Percentiles rank a stretch among this genome's conserved stretches.
phyloP scores from a whole-genome alignment of 2,329 filamentous ascomycete genomes.

The Colletotrichum liriopes region DNA sequence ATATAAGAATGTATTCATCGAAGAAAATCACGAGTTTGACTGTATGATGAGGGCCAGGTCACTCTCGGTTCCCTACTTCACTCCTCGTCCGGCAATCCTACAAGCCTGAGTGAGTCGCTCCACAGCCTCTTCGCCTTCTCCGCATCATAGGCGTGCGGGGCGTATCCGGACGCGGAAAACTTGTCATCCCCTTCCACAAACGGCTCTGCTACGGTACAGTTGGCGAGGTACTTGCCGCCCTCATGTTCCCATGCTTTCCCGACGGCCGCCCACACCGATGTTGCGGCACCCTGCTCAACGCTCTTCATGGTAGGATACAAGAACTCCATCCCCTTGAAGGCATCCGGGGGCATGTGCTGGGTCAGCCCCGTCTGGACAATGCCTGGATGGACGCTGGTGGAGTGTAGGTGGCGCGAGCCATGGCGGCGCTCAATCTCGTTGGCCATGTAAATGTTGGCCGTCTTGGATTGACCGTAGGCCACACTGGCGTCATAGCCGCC shows the following conservation, averaged over 20 bases:
- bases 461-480: constrained; percentile 65
- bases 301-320: constrained; percentile 34
- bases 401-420: constrained; percentile 60
- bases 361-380: constrained; percentile 52
- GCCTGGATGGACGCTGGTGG: constrained; percentile 63
- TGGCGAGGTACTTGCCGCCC: constrained; percentile 62
- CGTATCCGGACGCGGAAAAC: not conserved
- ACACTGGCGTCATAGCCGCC: constrained; percentile 51
- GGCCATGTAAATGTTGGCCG: constrained; percentile 65
- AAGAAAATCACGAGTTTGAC: not conserved
- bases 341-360: constrained; percentile 17
- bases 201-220: constrained; percentile 52
- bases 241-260: constrained; percentile 58
- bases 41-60: not conserved
- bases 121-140: constrained; percentile 19
- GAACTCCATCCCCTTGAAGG: constrained; percentile 31
- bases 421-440: constrained; percentile 67
- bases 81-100: constrained; percentile 28
- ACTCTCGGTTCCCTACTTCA: constrained; percentile 6
- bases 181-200: constrained; percentile 25
- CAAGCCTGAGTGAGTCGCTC: constrained; percentile 34
- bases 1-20: not conserved
- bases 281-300: constrained; percentile 64
- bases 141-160: constrained; percentile 9
- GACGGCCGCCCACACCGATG: constrained; percentile 61